Evolutionary conservation across 164 flowering plant species (phyloP).

Genomic region (Nymphaea thermarum): DNA sequence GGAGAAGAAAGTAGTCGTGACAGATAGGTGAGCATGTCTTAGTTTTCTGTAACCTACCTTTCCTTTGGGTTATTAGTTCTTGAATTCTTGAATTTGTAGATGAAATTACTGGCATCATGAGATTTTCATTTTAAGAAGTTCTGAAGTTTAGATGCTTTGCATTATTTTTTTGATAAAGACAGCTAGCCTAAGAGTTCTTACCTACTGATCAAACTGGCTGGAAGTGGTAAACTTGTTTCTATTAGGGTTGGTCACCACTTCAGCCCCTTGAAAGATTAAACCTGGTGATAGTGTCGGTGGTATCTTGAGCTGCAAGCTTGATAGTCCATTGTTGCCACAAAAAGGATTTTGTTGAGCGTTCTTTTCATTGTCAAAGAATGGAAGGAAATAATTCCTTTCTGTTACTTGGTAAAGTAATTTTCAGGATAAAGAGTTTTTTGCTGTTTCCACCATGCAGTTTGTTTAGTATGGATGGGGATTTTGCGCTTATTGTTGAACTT

Average conservation of each 20-base stretch:
- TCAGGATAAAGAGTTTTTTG: not conserved
- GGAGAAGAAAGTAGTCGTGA: constrained; percentile 80
- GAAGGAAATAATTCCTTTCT: not conserved
- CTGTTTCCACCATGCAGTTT: constrained; percentile 38
- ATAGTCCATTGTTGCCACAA: too few species aligned
- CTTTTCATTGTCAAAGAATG: not conserved
- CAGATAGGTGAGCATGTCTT: constrained; percentile 49
- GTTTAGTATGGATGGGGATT: constrained; percentile 99
- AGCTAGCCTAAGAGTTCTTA: not conserved
- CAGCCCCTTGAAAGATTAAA: not conserved
- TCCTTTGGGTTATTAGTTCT: not conserved
- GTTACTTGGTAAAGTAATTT: too few species aligned
- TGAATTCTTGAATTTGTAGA: not conserved
- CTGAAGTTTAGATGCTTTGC: not conserved
- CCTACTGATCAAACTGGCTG: not conserved
- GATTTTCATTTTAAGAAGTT: not conserved
- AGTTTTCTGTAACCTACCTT: not conserved
- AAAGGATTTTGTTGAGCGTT: too few species aligned
- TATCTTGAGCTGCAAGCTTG: not conserved
- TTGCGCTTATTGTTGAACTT: constrained; percentile 78
- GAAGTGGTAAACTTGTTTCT: not conserved
- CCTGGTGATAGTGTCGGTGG: not conserved
- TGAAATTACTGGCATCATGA: not conserved
- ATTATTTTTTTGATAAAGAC: not conserved
- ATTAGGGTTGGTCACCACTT: not conserved